Evolutionary conservation across 208 protist genomes (phyloP), one percentile per base, ranked within the genome.

Genomic region (Trypanosoma scelopori): DNA sequence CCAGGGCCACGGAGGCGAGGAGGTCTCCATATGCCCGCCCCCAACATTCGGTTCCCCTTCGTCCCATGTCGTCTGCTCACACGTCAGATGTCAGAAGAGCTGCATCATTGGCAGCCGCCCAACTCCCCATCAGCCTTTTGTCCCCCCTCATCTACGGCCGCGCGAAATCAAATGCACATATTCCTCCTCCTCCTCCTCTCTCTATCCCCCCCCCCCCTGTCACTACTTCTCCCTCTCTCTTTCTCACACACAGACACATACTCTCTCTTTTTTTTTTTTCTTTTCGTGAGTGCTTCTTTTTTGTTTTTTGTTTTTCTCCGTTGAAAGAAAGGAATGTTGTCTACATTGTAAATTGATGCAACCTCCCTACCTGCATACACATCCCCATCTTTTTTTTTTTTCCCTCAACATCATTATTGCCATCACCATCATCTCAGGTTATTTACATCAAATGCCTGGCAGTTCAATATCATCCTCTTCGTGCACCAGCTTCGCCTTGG

Each of bases 391-490:
- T 67, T 58, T 55, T 28, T 39, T 18, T 41, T 13, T 52, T 25
- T 47, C 23, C 39, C 25, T 66, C 37, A n/a, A 41, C 18, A 16
- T 53, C 43, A 16, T 37, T 42, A n/a, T n/a, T n/a, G n/a, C n/a
- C n/a, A n/a, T n/a, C n/a, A n/a, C n/a, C n/a, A n/a, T n/a, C n/a
- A n/a, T n/a, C 22, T 45, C 1, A 49, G 9, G 11, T 43, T 46
- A 28, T 69, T 49, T 65, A 71, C 37, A 46, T 62, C 50, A 89
- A 63, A 93, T 78, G 41, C 89, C 89, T 28, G 89, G 89, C 12
- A 94, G 74, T 22, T 89, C 68, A 46, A 94, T 76, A 15, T 94
- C 89, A 32, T 92, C 89, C 7, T 72, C 74, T 42, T 88, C 78
- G 48, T 83, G 70, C 22, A 51, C 48, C 62, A 69, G 78, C 58